A percentile compares a stretch with the other conserved stretches of the same genome.
Evolutionary conservation across 2,329 filamentous ascomycete species (phyloP).

Genomic region (Aspergillus arachidicola): DNA sequence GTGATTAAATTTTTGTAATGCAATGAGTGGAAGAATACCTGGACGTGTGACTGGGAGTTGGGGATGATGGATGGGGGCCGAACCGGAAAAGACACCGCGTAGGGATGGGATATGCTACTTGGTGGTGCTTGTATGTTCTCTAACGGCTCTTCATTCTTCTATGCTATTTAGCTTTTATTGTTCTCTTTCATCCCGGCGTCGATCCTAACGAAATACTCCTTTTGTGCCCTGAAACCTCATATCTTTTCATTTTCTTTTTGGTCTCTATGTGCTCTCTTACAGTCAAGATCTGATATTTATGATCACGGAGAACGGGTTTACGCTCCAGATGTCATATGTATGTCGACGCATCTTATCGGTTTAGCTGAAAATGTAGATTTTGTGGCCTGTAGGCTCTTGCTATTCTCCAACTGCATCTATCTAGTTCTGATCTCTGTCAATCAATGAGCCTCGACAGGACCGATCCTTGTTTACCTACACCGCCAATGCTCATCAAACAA

Average conservation of each 20-base stretch:
- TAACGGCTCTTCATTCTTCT: slow-evolving; percentile 43
- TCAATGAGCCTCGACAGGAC: not conserved
- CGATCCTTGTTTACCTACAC: not conserved
- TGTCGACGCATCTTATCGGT: slow-evolving; percentile 7
- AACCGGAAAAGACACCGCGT: slow-evolving; percentile 33
- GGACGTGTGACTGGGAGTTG: slow-evolving; percentile 41
- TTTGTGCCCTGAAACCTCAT: slow-evolving; percentile 26
- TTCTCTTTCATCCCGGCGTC: slow-evolving; percentile 38
- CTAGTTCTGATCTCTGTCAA: not conserved
- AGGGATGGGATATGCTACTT: slow-evolving; percentile 35
- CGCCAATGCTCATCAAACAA: not conserved
- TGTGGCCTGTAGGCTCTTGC: slow-evolving; percentile 2
- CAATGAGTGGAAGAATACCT: slow-evolving; percentile 37
- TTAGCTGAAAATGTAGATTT: slow-evolving; percentile 10
- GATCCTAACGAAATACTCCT: slow-evolving; percentile 29
- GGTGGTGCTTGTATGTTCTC: slow-evolving; percentile 39
- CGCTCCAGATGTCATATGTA: slow-evolving; percentile 7
- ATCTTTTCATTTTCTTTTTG: slow-evolving; percentile 26
- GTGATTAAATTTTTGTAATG: slow-evolving; percentile 47
- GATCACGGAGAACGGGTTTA: slow-evolving; percentile 18
- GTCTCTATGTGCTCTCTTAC: slow-evolving; percentile 15
- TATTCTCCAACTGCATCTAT: not conserved
- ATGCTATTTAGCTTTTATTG: slow-evolving; percentile 45
- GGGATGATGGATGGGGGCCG: slow-evolving; percentile 38
- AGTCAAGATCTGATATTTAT: slow-evolving; percentile 18